Conservation (phyloP, 148 eudicot species). For the Camellia sinensis region DNA sequence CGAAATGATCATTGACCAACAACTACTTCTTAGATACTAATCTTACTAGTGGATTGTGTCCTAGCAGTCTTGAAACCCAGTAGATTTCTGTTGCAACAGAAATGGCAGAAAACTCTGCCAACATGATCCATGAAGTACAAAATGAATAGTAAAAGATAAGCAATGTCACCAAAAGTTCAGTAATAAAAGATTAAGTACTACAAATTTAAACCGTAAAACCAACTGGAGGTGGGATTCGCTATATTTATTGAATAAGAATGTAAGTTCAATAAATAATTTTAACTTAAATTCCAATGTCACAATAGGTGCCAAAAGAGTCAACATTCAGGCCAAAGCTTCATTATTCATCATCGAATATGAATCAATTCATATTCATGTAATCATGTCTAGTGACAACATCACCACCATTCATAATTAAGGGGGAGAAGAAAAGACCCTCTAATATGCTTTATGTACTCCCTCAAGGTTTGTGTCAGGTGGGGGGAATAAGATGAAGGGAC, state of each 20-base stretch:
- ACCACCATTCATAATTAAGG: no score
- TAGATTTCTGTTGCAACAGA: no score
- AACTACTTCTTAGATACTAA: neutral
- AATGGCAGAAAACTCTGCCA: no score
- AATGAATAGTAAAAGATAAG: neutral
- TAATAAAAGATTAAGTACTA: neutral
- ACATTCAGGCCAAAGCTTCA: neutral
- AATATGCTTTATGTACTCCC: no score
- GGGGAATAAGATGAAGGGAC: neutral
- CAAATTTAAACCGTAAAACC: no score
- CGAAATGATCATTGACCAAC: neutral
- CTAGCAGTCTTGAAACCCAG: neutral
- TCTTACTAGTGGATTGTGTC: neutral
- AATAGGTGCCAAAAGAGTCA: neutral
- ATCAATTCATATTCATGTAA: no score
- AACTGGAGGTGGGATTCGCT: neutral
- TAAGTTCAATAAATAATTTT: neutral
- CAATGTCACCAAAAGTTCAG: slow-evolving; percentile 3
- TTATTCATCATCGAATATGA: no score
- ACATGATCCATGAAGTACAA: neutral
- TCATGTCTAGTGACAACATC: no score
- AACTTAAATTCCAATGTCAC: neutral
- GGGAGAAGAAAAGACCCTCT: no score
- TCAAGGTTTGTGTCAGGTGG: no score
- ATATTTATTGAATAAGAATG: no score